phyloP scores from a whole-genome alignment of 2,329 filamentous ascomycete species.

The Colletotrichum orchidophilum region DNA sequence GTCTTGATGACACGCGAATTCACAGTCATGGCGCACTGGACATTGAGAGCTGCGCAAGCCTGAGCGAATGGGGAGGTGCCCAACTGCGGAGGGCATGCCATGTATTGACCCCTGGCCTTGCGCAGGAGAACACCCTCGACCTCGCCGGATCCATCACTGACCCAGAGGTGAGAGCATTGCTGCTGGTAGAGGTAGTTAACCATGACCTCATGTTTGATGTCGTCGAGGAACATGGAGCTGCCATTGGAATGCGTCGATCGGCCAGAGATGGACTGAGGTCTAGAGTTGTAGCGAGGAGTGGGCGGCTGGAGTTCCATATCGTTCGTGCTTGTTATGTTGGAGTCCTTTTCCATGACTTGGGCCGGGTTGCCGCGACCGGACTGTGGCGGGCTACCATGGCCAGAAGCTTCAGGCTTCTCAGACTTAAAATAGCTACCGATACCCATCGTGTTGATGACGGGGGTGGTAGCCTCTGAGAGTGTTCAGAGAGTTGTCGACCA shows the following conservation, averaged over 20 bases:
- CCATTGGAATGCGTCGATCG: slow-evolving; percentile 55
- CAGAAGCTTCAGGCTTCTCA: slow-evolving; percentile 50
- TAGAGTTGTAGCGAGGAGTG: slow-evolving; percentile 57
- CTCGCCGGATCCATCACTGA: slow-evolving; percentile 73
- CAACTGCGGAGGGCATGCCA: slow-evolving; percentile 76
- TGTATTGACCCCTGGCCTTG: slow-evolving; percentile 74
- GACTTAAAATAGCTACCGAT: slow-evolving; percentile 71
- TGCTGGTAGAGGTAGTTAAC: slow-evolving; percentile 85
- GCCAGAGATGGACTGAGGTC: slow-evolving; percentile 62
- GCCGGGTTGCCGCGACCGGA: slow-evolving; percentile 37
- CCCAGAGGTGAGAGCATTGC: slow-evolving; percentile 79
- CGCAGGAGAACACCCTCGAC: slow-evolving; percentile 78
- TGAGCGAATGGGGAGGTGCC: slow-evolving; percentile 69
- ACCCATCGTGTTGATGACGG: slow-evolving; percentile 60
- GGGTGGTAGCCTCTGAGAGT: not conserved
- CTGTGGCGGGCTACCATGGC: slow-evolving; percentile 34
- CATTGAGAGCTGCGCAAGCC: slow-evolving; percentile 75
- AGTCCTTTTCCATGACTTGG: slow-evolving; percentile 49
- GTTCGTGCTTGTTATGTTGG: slow-evolving; percentile 42
- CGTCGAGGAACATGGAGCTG: slow-evolving; percentile 69
- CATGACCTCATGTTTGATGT: slow-evolving; percentile 85
- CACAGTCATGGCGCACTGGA: slow-evolving; percentile 83
- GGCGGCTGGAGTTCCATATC: slow-evolving; percentile 61
- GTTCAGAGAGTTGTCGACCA: not conserved
- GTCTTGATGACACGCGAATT: slow-evolving; percentile 84